These are phyloP conservation scores for Aspergillus tanneri DNA, from an alignment of 2,329 filamentous ascomycete genomes.

Conservation along the genomic window DNA sequence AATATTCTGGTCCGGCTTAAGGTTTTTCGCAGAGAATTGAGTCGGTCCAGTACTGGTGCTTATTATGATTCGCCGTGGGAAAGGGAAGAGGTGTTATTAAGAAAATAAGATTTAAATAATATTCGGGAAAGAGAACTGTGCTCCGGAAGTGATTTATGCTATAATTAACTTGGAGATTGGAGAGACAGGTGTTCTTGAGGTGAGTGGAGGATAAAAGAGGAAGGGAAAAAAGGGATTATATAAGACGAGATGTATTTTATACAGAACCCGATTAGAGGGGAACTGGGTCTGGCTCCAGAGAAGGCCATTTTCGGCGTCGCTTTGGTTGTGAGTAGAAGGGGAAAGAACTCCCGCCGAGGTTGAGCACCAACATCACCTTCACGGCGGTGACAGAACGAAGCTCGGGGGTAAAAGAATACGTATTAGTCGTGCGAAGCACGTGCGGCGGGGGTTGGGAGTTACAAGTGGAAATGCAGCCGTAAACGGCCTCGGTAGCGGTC, in stretches of 20 bases:
- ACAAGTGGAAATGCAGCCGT: constrained; percentile 23
- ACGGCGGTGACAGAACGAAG: not conserved
- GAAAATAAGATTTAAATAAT: not conserved
- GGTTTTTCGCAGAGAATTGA: constrained; percentile 28
- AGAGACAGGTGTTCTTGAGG: no score
- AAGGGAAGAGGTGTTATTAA: not conserved
- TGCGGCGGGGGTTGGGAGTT: constrained; percentile 12
- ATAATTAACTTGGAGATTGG: no score
- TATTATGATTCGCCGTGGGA: not conserved
- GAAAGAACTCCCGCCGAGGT: not conserved
- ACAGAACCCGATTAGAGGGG: not conserved
- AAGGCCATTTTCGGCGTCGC: constrained; percentile 1
- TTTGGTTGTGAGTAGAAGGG: not conserved
- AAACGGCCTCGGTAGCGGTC: constrained; percentile 19
- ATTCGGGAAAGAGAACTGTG: no score
- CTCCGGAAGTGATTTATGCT: no score
- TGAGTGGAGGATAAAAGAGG: no score
- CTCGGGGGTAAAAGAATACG: constrained; percentile 20
- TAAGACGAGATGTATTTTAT: not conserved
- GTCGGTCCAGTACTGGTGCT: constrained; percentile 26
- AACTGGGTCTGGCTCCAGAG: constrained; percentile 3
- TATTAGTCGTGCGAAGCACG: constrained; percentile 13
- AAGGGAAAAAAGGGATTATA: not conserved
- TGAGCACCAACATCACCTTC: no score
- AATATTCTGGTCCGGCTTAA: constrained; percentile 26